Conservation (phyloP, 2,329 filamentous ascomycete genomes). For the Sclerotinia subarctica region DNA sequence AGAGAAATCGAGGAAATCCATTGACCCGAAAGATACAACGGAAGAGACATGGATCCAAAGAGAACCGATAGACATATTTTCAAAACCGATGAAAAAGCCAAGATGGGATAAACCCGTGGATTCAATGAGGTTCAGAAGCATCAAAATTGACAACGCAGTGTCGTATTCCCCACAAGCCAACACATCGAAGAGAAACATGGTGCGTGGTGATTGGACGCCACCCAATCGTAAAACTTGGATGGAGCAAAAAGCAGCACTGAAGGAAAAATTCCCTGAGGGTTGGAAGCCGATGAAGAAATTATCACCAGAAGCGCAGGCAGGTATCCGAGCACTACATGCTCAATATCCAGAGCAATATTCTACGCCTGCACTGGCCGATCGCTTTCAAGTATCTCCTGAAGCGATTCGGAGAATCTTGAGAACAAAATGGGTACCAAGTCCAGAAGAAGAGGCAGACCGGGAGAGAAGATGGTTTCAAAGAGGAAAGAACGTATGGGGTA, state of each 20-base stretch:
- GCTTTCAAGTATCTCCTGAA: slow-evolving; percentile 86
- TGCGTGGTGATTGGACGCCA: slow-evolving; percentile 24
- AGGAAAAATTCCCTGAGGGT: slow-evolving; percentile 73
- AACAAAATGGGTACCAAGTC: slow-evolving; percentile 66
- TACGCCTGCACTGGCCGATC: slow-evolving; percentile 66
- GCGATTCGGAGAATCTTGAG: slow-evolving; percentile 82
- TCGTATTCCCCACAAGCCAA: slow-evolving; percentile 15
- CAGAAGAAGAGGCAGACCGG: slow-evolving; percentile 54
- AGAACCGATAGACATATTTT: slow-evolving; percentile 9
- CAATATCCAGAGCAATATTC: slow-evolving; percentile 76
- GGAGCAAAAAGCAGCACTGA: slow-evolving; percentile 69
- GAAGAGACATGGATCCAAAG: background rate
- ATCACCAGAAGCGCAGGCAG: slow-evolving; percentile 88
- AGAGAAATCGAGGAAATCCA: background rate
- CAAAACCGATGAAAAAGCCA: background rate
- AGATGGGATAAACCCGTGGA: slow-evolving; percentile 14
- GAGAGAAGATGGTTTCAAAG: slow-evolving; percentile 60
- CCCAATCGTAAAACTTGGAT: slow-evolving; percentile 59
- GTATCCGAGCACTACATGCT: slow-evolving; percentile 77
- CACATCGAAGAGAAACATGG: slow-evolving; percentile 12
- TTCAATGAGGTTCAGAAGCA: slow-evolving; percentile 8
- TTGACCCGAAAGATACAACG: background rate
- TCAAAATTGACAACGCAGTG: slow-evolving; percentile 20
- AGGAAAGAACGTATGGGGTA: slow-evolving; percentile 57
- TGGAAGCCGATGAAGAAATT: slow-evolving; percentile 85